A percentile compares a stretch with the other conserved stretches of the same genome.
phyloP scores from a whole-genome alignment of 1,284 basidiomycete genomes.

The Pascua sp. region DNA sequence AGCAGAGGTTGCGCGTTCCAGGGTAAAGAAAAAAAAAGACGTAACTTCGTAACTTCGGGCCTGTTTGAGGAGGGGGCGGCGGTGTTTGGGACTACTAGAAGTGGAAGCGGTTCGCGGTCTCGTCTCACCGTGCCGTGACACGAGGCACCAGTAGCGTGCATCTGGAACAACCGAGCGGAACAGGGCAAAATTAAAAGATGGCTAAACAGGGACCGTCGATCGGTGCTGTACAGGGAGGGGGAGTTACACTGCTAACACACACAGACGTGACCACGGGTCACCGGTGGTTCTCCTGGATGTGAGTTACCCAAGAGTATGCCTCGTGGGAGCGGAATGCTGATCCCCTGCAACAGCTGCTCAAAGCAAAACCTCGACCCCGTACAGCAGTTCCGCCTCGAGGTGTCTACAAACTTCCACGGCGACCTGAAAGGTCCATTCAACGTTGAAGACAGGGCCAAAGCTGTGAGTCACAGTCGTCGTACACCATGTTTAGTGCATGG shows the following conservation, averaged over 20 bases:
- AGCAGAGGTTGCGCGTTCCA: too few relatives aligned
- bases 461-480: conserved; percentile 41
- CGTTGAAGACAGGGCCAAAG: conserved; percentile 66
- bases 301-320: conserved; percentile 8
- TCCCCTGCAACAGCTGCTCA: conserved; percentile 52
- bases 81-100: too few relatives aligned
- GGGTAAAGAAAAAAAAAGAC: too few relatives aligned
- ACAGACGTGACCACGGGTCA: conserved; percentile 73
- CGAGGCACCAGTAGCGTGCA: too few relatives aligned
- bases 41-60: too few relatives aligned
- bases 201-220: too few relatives aligned
- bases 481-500: not conserved
- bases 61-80: too few relatives aligned
- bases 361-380: conserved; percentile 66
- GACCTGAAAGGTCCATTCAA: conserved; percentile 84
- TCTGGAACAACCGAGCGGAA: too few relatives aligned
- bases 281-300: conserved; percentile 75
- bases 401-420: conserved; percentile 69
- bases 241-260: not conserved
- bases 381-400: conserved; percentile 68
- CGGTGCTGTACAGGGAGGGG: too few relatives aligned
- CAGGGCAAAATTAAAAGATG: too few relatives aligned
- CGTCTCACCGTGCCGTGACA: too few relatives aligned
- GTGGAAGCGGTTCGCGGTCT: too few relatives aligned
- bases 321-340: not conserved